Base-by-base conservation (phyloP, 1,284 basidiomycete species). In the Cutaneotrichosporon cavernicola region DNA sequence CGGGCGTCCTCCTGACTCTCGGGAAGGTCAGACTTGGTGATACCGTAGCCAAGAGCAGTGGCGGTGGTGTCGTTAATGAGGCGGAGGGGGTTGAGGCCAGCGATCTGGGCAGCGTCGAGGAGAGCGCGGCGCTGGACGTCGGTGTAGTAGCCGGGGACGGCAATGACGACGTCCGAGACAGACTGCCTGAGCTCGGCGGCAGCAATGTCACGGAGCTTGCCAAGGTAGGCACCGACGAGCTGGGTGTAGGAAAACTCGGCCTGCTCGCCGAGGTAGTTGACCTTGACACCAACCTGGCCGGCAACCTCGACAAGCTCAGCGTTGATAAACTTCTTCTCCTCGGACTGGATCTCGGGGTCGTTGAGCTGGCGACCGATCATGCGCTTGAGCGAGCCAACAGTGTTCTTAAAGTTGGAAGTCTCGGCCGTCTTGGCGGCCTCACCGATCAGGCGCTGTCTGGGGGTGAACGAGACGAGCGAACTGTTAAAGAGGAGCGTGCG, bases 381-480 rank as follows among this genome's bases (percentile, higher is more conserved):
- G 52, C 93, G 87, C 81, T 96, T 97, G 74, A 97, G 83, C 1
- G 87, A 89, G 56, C 94, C 94, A 76, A 95, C 85, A 47, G 94
- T 97, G 83, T 97, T 97, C 81, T 88, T 90, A 85, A 94, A 97
- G 83, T 97, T 97, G 71, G 92, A 94, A n/a, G 90, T 96, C 83
- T 97, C 94, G 71, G 94, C 91, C 1, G 91, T 97, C 84, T 97
- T 97, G 73, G 93, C 94, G 26, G 92, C 71, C 82, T 97, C 94
- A 70, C 94, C 94, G 76, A 97, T 90, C 58, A 88, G 81, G 68
- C 94, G 89, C 76, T 93, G 90, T 80, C 90, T 91, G 50, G 87
- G 86, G 32, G 92, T 93, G 81, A 96, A 97, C 8, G 90, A 92
- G 68, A 97, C 88, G 67, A 97, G 86, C 52, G 94, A 95, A 76